These are phyloP conservation scores for Russula brevipes DNA, from an alignment of 768 basidiomycete species.

Conservation along the genomic window DNA sequence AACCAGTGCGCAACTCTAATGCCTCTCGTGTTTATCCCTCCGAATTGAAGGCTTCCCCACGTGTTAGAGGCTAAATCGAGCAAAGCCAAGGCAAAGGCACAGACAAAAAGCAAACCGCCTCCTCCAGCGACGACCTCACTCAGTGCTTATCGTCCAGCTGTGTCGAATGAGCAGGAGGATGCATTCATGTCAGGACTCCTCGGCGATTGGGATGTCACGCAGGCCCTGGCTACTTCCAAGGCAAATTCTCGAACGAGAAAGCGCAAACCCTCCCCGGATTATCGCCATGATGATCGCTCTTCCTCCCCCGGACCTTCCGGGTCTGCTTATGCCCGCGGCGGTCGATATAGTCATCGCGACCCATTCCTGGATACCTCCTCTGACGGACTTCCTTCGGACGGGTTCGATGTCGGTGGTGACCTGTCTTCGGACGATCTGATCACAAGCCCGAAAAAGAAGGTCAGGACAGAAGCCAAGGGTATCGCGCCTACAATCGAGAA, in stretches of 20 bases:
- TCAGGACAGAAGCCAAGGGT: slow-evolving; percentile 40
- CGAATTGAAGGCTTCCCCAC: slow-evolving; percentile 16
- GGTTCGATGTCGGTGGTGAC: slow-evolving; percentile 23
- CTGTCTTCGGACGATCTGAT: slow-evolving; percentile 49
- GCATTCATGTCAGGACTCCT: slow-evolving; percentile 87
- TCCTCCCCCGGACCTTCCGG: slow-evolving; percentile 28
- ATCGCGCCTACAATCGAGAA: slow-evolving; percentile 54
- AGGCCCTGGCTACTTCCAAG: slow-evolving; percentile 37
- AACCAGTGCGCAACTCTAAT: background rate
- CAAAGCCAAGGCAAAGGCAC: slow-evolving; percentile 39
- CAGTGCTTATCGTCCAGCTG: slow-evolving; percentile 72
- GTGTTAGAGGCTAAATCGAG: slow-evolving; percentile 39
- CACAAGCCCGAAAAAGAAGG: slow-evolving; percentile 69
- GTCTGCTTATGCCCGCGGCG: background rate
- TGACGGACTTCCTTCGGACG: slow-evolving; percentile 30
- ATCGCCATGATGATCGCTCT: slow-evolving; percentile 23
- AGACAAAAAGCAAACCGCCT: slow-evolving; percentile 43
- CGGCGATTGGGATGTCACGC: slow-evolving; percentile 56
- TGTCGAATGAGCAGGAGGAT: slow-evolving; percentile 73
- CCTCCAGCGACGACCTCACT: slow-evolving; percentile 53
- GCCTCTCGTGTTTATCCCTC: slow-evolving; percentile 3
- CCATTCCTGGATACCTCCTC: slow-evolving; percentile 30
- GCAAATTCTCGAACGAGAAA: slow-evolving; percentile 45
- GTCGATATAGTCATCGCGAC: slow-evolving; percentile 21
- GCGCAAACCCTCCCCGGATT: slow-evolving; percentile 56